Conservation (phyloP, 371 early-diverging fungal genomes). For the Coemansia sp. region DNA sequence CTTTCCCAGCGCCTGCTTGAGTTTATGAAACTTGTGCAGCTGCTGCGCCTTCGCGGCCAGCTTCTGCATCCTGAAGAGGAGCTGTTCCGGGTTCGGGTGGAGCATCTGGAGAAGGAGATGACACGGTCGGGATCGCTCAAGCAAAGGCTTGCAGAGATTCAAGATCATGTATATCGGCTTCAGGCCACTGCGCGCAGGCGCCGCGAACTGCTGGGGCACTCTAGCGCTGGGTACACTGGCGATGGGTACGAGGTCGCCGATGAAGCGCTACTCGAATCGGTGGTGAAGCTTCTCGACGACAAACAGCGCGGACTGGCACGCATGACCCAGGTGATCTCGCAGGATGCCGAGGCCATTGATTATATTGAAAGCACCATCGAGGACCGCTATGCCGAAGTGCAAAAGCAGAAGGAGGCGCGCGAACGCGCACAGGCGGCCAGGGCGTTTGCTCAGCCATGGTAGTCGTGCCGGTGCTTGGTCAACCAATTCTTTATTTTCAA, state of each 20-base stretch:
- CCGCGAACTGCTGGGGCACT: slow-evolving; percentile 28
- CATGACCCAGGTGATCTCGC: slow-evolving; percentile 59
- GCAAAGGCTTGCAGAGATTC: slow-evolving; percentile 76
- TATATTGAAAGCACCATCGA: slow-evolving; percentile 34
- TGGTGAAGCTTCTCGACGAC: slow-evolving; percentile 57
- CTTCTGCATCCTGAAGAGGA: slow-evolving; percentile 84
- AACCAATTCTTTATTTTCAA: neutral
- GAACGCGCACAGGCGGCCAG: slow-evolving; percentile 35
- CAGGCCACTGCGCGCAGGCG: slow-evolving; percentile 59
- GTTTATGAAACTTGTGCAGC: slow-evolving; percentile 78
- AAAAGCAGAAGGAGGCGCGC: slow-evolving; percentile 39
- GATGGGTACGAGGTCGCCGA: slow-evolving; percentile 46
- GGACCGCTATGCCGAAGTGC: slow-evolving; percentile 32
- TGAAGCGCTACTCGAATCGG: slow-evolving; percentile 33
- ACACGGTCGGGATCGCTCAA: slow-evolving; percentile 75
- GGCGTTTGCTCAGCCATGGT: slow-evolving; percentile 36
- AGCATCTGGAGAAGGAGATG: slow-evolving; percentile 70
- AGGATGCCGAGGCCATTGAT: slow-evolving; percentile 53
- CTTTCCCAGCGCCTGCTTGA: slow-evolving; percentile 74
- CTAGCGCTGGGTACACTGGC: slow-evolving; percentile 6
- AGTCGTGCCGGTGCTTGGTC: neutral
- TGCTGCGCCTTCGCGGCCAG: slow-evolving; percentile 77
- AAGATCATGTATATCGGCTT: slow-evolving; percentile 74
- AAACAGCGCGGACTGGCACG: slow-evolving; percentile 67
- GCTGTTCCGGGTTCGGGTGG: slow-evolving; percentile 66